Conservation (phyloP, 768 basidiomycete species). For the Boletellus ananiceps region DNA sequence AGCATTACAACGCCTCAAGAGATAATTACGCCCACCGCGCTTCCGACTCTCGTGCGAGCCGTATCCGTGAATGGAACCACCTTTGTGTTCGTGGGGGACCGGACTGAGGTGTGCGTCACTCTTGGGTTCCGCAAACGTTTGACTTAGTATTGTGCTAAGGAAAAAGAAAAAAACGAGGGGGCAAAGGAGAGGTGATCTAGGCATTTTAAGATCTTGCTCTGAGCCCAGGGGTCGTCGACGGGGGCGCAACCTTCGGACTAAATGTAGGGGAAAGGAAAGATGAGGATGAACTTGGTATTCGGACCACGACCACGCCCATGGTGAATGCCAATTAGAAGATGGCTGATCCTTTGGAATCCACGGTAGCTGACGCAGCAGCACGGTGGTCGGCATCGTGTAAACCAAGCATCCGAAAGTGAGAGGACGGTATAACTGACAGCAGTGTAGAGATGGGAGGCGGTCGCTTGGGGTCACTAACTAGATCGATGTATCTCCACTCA, state of each 20-base stretch:
- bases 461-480: no score
- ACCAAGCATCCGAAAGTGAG: background rate
- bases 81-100: background rate
- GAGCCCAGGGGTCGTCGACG: background rate
- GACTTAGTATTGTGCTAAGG: slow-evolving; percentile 1
- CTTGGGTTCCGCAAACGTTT: slow-evolving; percentile 2
- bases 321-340: slow-evolving; percentile 1
- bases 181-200: background rate
- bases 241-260: background rate
- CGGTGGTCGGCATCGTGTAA: background rate
- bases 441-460: no score
- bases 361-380: background rate
- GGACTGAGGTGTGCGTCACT: background rate
- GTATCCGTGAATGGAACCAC: background rate
- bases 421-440: no score
- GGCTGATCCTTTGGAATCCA: slow-evolving; percentile 14
- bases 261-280: background rate
- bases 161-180: slow-evolving; percentile 11
- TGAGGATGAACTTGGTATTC: background rate
- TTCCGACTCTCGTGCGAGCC: slow-evolving; percentile 12
- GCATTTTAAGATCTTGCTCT: slow-evolving; percentile 9
- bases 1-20: slow-evolving; percentile 16
- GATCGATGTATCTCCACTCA: no score
- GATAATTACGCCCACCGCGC: slow-evolving; percentile 11
- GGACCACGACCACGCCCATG: background rate